Conservation (phyloP, 139 green algal genomes). For the Asterochloris erici region DNA sequence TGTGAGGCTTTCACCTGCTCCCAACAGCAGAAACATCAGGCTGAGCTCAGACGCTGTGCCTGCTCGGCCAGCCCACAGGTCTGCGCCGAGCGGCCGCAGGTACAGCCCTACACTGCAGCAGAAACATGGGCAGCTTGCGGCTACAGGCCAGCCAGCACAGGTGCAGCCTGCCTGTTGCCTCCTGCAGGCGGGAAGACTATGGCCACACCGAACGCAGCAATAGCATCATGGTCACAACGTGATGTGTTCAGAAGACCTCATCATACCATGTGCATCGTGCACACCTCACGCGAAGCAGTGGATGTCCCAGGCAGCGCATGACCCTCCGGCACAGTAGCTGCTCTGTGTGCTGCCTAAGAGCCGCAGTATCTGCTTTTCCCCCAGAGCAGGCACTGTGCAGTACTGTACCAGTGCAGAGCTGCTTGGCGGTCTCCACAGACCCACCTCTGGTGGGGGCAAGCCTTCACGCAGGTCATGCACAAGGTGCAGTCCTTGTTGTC, state of each 20-base stretch:
- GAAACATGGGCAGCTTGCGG: conserved; percentile 30
- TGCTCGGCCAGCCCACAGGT: conserved; percentile 63
- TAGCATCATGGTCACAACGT: background rate
- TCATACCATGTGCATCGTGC: background rate
- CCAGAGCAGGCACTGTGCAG: background rate
- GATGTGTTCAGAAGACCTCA: background rate
- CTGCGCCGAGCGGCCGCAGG: conserved; percentile 51
- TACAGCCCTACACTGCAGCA: conserved; percentile 53
- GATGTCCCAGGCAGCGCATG: background rate
- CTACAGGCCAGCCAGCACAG: background rate
- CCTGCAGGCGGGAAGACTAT: background rate
- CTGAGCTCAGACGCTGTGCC: conserved; percentile 48
- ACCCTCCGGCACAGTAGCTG: no score
- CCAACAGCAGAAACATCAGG: conserved; percentile 74
- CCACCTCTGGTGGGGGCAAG: conserved; percentile 41
- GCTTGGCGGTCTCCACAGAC: no score
- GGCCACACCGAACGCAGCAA: background rate
- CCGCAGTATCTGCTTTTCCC: background rate
- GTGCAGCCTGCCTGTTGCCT: background rate
- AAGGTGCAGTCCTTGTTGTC: conserved; percentile 78
- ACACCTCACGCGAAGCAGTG: background rate
- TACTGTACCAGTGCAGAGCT: background rate
- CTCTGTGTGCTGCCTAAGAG: background rate
- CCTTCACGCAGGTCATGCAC: conserved; percentile 74
- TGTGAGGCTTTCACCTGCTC: conserved; percentile 19